Evolutionary conservation across 2,329 filamentous ascomycete genomes (phyloP).

Genomic region (Diaporthe velutina): DNA sequence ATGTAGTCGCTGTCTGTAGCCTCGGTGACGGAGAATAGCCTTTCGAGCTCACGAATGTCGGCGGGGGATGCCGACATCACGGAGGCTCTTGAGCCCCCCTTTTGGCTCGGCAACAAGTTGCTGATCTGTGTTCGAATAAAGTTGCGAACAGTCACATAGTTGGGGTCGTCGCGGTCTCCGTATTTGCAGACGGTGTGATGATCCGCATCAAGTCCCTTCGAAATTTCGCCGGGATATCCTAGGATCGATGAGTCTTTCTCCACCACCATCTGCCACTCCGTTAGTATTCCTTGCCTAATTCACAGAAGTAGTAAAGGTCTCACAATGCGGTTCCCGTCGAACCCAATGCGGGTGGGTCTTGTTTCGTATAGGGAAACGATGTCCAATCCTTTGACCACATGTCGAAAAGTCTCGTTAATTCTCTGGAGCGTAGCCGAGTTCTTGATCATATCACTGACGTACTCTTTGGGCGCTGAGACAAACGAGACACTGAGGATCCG

Average conservation of each 20-base stretch:
- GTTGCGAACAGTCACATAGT: background rate
- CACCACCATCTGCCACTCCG: background rate
- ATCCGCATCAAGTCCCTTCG: background rate
- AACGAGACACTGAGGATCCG: slow-evolving; percentile 26
- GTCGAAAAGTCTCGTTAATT: background rate
- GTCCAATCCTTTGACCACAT: background rate
- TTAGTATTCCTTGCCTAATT: background rate
- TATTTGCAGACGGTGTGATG: slow-evolving; percentile 20
- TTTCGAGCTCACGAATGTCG: background rate
- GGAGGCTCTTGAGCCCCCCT: background rate
- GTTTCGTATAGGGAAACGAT: slow-evolving; percentile 1
- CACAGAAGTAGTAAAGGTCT: background rate
- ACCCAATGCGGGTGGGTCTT: background rate
- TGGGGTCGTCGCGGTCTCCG: background rate
- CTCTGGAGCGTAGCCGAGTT: background rate
- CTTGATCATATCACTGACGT: background rate
- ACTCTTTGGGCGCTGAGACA: background rate
- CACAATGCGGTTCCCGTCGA: background rate
- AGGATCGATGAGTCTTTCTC: background rate
- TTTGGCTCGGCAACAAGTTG: background rate
- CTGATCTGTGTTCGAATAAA: background rate
- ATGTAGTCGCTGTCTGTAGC: background rate
- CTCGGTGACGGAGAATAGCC: background rate
- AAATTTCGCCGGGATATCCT: slow-evolving; percentile 8
- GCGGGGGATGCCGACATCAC: background rate